phyloP scores from a whole-genome alignment of 1,139 yeast species.

The Suhomyces wounanorum region DNA sequence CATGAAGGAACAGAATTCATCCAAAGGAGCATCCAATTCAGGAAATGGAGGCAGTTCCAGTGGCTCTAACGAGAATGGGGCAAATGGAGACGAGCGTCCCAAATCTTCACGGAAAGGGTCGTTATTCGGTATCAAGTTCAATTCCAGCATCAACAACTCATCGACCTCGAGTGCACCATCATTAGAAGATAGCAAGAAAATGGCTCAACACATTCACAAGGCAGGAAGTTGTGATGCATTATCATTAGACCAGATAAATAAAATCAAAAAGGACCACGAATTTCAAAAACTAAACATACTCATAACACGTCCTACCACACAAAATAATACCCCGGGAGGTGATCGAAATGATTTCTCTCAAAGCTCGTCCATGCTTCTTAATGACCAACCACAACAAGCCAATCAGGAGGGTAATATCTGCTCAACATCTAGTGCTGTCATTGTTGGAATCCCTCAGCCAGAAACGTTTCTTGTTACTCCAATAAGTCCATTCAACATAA shows the following conservation, averaged over 20 bases:
- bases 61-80: constrained; percentile 3
- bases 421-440: constrained; percentile 34
- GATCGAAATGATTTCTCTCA: constrained; percentile 37
- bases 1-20: constrained; percentile 37
- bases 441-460: constrained; percentile 49
- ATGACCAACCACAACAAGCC: constrained; percentile 20
- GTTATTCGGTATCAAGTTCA: constrained; percentile 45
- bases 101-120: constrained; percentile 40
- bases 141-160: constrained; percentile 16
- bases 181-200: constrained; percentile 12
- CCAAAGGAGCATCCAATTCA: constrained; percentile 1
- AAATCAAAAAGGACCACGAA: constrained; percentile 33
- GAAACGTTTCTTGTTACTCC: constrained; percentile 39
- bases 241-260: constrained; percentile 38
- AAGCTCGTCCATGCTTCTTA: constrained; percentile 39
- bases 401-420: constrained; percentile 23
- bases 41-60: constrained; percentile 6
- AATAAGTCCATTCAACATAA: constrained; percentile 46
- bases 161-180: constrained; percentile 2
- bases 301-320: constrained; percentile 39
- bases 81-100: constrained; percentile 26
- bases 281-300: constrained; percentile 38
- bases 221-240: constrained; percentile 39
- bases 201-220: constrained; percentile 26
- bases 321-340: constrained; percentile 12